These are phyloP conservation scores for Sclerotinia spermophila DNA, from an alignment of 2,329 filamentous ascomycete genomes.

Conservation along the genomic window DNA sequence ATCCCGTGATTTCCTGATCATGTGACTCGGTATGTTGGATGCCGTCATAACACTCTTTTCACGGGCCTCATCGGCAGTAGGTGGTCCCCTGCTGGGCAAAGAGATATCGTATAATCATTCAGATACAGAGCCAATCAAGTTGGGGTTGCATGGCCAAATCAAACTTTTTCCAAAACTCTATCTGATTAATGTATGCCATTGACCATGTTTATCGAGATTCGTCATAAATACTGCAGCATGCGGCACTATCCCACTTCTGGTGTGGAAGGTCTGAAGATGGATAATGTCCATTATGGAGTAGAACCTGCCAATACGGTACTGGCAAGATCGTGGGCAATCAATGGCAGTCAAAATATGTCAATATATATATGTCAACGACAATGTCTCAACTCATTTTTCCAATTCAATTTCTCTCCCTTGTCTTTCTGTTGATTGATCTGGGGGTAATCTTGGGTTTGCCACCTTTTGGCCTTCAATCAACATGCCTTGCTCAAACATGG, in stretches of 20 bases:
- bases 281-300: not conserved
- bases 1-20: too few species aligned
- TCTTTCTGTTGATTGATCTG: not conserved
- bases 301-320: conserved; percentile 8
- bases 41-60: too few species aligned
- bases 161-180: not conserved
- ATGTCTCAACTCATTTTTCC: not conserved
- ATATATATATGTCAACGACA: not conserved
- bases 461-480: not conserved
- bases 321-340: not conserved
- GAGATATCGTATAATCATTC: not conserved
- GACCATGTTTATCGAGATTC: conserved; percentile 4
- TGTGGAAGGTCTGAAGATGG: conserved; percentile 2
- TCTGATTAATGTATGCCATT: not conserved
- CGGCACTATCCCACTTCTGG: not conserved
- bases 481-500: conserved; percentile 6
- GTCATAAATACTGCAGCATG: not conserved
- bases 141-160: not conserved
- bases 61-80: not conserved
- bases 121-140: not conserved
- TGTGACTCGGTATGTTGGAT: too few species aligned
- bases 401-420: not conserved
- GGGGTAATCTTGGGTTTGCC: not conserved
- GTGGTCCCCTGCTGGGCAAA: not conserved
- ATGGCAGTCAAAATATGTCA: not conserved